phyloP scores from a whole-genome alignment of 176 grass and related monocot genomes.

The Bolboschoenus planiculmis region DNA sequence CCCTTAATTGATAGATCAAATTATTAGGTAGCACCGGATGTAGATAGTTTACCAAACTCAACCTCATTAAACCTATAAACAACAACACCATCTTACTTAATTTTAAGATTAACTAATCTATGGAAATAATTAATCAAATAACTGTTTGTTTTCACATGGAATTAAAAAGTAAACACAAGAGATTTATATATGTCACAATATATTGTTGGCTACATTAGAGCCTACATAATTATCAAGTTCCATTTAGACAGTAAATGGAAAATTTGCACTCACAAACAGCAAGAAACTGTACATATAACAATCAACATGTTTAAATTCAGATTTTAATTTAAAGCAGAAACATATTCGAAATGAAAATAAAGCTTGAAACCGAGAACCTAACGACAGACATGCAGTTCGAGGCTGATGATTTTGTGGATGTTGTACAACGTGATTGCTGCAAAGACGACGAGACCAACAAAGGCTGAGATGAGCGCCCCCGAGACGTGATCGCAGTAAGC shows the following conservation, averaged over 20 bases:
- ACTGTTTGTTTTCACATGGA: background rate
- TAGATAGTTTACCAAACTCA: constrained; percentile 8
- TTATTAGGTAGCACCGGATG: background rate
- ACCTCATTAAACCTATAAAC: background rate
- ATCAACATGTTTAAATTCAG: background rate
- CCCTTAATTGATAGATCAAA: background rate
- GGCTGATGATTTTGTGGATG: constrained; percentile 35
- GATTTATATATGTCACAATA: background rate
- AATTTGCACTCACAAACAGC: background rate
- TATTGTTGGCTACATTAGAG: background rate
- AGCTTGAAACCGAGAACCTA: background rate
- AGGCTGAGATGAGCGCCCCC: constrained; percentile 59
- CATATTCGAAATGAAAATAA: background rate
- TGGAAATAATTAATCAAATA: no score
- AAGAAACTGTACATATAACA: background rate
- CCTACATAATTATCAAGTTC: background rate
- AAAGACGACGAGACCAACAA: constrained; percentile 37
- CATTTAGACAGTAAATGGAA: background rate
- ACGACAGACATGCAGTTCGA: constrained; percentile 28
- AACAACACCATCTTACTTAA: background rate
- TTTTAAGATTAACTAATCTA: background rate
- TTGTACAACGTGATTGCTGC: constrained; percentile 27
- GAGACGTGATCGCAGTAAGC: constrained; percentile 55
- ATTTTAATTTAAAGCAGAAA: constrained; percentile 3
- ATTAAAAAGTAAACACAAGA: background rate